Base-by-base conservation (phyloP, 768 basidiomycete genomes). In the Clitopilus passeckerianus region DNA sequence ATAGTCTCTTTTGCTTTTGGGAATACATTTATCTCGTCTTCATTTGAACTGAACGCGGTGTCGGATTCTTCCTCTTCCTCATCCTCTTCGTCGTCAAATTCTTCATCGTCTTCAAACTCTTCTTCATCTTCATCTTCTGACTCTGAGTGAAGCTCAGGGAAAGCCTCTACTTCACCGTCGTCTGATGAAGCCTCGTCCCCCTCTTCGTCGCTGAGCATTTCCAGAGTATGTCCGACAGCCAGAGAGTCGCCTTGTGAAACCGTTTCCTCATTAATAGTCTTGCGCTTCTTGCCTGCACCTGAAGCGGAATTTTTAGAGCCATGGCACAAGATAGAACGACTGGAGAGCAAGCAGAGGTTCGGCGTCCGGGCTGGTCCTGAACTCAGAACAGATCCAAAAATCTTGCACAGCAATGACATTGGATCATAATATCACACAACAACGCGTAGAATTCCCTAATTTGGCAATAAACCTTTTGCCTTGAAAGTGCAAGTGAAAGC, bases 121-220 rank as follows among this genome's bases (percentile, higher is more conserved):
- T 24, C 66, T 20, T 65, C 74, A 15, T 72, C 72, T 30, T 66
- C 67, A 1, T 71, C 69, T 23, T 78, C 78, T 20, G 78, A 81
- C 27, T 78, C 76, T 60, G 73, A 77, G 63, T 87, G 83, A 53
- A 91, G 83, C 66, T 83, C 85, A 1, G 91, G 91, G 65, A 93
- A 93, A 53, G 84, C 85, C 63, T 92, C 90, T 18, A 84, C 77
- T 61, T 84, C 80, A 30, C 80, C 83, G 57, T 82, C 83, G 67
- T 85, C 84, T 15, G 80, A 80, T 44, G 71, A 76, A 33, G 74
- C 74, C 53, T 77, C 79, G 22, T 71, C 75, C 14, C 67, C 72
- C 54, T 77, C 75, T 68, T 91, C 90, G 67, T 89, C 90, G 69
- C 86, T 90, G 60, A 77, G 71, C 84, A 91, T 88, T 69, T 91